Base-by-base conservation (phyloP, 2,329 filamentous ascomycete genomes). In the Metarhizium brunneum region DNA sequence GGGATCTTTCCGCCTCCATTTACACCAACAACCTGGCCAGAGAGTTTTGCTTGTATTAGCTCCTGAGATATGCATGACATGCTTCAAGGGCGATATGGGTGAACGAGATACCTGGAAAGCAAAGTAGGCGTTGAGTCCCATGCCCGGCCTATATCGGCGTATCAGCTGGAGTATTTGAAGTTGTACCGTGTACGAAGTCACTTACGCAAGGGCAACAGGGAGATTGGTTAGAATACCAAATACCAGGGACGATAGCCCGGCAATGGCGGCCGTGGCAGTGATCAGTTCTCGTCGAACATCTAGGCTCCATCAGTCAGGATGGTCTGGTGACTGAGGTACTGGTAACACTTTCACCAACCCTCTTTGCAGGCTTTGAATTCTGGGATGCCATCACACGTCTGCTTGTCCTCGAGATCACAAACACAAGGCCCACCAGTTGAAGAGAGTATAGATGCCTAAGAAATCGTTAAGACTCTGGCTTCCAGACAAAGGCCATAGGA, bases 211-310 rank as follows among this genome's bases (percentile, higher is more conserved):
- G 5, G 71, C 71, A 50, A 73, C 71, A 0, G 90, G 89, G 53
- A 94, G 79, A 62, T 95, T 95, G 32, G 90, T 90, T 54, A 92
- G 77, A 20, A 92, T 78, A 3, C 90, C 90, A 73, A 95, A 92
- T 57, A 80, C 76, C 62, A 95, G 85, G 29, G 85, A 87, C 1
- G 87, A 81, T 57, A 94, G 75, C 6, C 88, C 89, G 6, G 88
- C 77, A 53, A 94, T 82, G 10, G 88, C 88, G n/a, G 89, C 87
- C 0, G 90, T 95, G 3, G 88, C 87, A 1, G 90, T 95, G 56
- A 94, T 84, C 18, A 94, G 74, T 68, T 95, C 90, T 36, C 86
- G 82, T 61, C 88, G 86, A 59, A 95, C 70, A 48, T 77, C 84
- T 77, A 54, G 14, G 56, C 20, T 25, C 8, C 42, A 48, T 63